These are phyloP conservation scores for Coemansia sp. DNA, from an alignment of 192 early-diverging fungal species.

Conservation along the genomic window DNA sequence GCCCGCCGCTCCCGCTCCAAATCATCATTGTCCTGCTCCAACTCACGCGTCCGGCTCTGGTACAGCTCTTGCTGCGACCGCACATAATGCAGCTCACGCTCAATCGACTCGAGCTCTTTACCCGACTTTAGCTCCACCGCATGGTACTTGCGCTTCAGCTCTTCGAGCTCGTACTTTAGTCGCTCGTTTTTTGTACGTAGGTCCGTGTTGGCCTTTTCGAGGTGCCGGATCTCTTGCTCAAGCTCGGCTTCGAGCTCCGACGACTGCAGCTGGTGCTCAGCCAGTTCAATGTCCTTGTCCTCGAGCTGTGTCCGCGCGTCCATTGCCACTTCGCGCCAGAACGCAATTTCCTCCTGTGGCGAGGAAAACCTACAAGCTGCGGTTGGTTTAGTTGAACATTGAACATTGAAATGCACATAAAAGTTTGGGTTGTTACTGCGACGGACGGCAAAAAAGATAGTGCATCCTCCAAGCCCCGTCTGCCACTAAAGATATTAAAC, in stretches of 20 bases:
- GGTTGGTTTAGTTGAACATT: not conserved
- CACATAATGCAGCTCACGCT: constrained; percentile 72
- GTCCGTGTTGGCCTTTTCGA: constrained; percentile 66
- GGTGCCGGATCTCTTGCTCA: constrained; percentile 67
- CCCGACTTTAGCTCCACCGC: constrained; percentile 66
- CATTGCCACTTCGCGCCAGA: constrained; percentile 60
- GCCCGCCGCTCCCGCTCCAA: constrained; percentile 70
- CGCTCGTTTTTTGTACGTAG: constrained; percentile 64
- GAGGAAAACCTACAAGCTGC: constrained; percentile 45
- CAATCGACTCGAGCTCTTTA: constrained; percentile 63
- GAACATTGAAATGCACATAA: not conserved
- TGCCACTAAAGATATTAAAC: not conserved
- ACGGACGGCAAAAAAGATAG: not conserved
- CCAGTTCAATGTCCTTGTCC: constrained; percentile 61
- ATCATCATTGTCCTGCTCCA: constrained; percentile 79
- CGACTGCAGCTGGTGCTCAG: constrained; percentile 67
- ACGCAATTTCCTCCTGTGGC: constrained; percentile 65
- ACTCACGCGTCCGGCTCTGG: constrained; percentile 67
- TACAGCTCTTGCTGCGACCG: constrained; percentile 68
- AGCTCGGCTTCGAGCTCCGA: constrained; percentile 71
- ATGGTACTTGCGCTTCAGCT: constrained; percentile 75
- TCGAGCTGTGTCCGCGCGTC: constrained; percentile 57
- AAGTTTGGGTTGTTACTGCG: not conserved
- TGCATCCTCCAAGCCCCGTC: not conserved
- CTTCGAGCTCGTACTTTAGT: constrained; percentile 64